phyloP scores from a whole-genome alignment of 352 stramenopile species.

The Phytopythium cucurbitacearum region DNA sequence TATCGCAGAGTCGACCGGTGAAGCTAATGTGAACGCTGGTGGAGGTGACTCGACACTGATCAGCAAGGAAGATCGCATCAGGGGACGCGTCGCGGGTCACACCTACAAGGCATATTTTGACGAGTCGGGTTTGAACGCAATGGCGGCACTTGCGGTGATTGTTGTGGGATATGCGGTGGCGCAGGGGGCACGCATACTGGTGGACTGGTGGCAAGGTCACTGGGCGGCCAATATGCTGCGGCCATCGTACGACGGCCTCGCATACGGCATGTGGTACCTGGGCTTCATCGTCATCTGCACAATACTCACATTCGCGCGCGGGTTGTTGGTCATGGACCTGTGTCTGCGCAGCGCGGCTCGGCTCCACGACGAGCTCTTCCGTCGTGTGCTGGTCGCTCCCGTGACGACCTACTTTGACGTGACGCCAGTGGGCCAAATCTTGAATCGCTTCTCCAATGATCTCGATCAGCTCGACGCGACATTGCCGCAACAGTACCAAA shows the following conservation, averaged over 20 bases:
- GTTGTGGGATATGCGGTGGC: conserved; percentile 3
- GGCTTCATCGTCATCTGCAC: conserved; percentile 25
- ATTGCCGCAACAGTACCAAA: conserved; percentile 31
- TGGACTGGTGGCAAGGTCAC: conserved; percentile 24
- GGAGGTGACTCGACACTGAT: conserved; percentile 6
- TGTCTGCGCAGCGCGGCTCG: conserved; percentile 28
- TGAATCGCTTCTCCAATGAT: conserved; percentile 66
- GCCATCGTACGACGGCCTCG: conserved; percentile 24
- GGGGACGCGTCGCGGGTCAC: conserved; percentile 16
- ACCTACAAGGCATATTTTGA: conserved; percentile 37
- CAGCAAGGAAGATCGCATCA: conserved; percentile 26
- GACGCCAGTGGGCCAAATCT: conserved; percentile 56
- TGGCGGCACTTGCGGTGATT: conserved; percentile 7
- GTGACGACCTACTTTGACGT: conserved; percentile 67
- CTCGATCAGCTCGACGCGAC: conserved; percentile 52
- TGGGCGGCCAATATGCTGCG: conserved; percentile 22
- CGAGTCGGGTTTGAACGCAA: conserved; percentile 22
- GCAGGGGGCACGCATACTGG: conserved; percentile 12
- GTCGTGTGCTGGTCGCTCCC: conserved; percentile 37
- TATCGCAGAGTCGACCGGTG: no score
- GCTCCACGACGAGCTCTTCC: conserved; percentile 45
- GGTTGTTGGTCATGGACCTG: conserved; percentile 31
- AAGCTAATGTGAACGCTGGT: not conserved
- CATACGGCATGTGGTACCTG: conserved; percentile 35
- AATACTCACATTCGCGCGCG: conserved; percentile 16